These are phyloP conservation scores for Monosporozyma unispora DNA, from an alignment of 805 yeast species.

Conservation along the genomic window DNA sequence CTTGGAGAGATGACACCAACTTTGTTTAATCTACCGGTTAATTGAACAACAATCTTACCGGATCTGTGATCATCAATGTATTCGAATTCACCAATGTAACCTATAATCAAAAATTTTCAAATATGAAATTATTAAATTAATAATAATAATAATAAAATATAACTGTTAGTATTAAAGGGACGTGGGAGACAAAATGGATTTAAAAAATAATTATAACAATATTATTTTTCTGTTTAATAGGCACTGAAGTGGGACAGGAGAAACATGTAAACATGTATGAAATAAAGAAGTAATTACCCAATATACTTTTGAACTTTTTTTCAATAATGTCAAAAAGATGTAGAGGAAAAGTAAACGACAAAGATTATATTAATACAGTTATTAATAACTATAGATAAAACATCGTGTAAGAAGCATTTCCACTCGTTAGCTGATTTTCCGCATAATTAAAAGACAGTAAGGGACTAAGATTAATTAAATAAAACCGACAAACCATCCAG, in stretches of 20 bases:
- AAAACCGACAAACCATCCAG: slow-evolving; percentile 87
- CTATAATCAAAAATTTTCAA: slow-evolving; percentile 10
- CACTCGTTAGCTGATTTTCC: slow-evolving; percentile 54
- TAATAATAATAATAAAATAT: not conserved
- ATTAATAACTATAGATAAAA: slow-evolving; percentile 3
- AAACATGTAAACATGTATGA: not conserved
- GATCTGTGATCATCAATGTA: slow-evolving; percentile 98
- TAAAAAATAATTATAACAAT: too few relatives aligned
- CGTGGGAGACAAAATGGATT: too few relatives aligned
- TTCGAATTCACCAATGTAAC: slow-evolving; percentile 96
- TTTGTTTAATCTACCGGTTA: slow-evolving; percentile 96
- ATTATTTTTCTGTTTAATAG: not conserved
- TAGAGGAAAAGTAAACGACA: slow-evolving; percentile 64
- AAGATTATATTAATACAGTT: slow-evolving; percentile 20
- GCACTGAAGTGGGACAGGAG: not conserved
- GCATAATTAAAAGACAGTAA: slow-evolving; percentile 96
- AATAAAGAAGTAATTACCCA: not conserved
- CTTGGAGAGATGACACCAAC: slow-evolving; percentile 99
- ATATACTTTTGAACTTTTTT: not conserved
- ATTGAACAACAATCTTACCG: slow-evolving; percentile 91
- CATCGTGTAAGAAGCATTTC: slow-evolving; percentile 63
- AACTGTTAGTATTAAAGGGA: not conserved
- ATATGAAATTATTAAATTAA: not conserved
- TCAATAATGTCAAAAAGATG: slow-evolving; percentile 26
- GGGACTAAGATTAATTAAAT: slow-evolving; percentile 48